Evolutionary conservation across 192 early-diverging fungal species (phyloP).

Genomic region (Coemansia sp.): DNA sequence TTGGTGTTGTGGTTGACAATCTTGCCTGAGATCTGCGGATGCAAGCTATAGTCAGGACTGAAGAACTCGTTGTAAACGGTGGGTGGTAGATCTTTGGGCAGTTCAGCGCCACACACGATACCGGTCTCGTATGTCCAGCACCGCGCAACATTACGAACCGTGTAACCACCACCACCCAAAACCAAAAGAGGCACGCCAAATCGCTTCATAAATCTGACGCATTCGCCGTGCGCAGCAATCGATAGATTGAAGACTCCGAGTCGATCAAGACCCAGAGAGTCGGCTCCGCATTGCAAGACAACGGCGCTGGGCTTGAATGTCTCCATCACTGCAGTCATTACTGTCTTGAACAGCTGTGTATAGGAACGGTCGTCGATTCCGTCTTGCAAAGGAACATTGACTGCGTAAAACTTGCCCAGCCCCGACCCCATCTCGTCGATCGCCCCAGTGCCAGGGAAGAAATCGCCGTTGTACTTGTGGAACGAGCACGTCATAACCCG

Average conservation of each 20-base stretch:
- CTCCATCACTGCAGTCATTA: constrained; percentile 94
- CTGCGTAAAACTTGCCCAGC: constrained; percentile 86
- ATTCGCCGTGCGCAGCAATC: constrained; percentile 86
- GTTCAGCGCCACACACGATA: constrained; percentile 73
- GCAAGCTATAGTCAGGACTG: constrained; percentile 85
- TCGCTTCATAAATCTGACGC: constrained; percentile 86
- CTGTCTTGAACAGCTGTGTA: constrained; percentile 57
- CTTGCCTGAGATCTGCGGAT: constrained; percentile 76
- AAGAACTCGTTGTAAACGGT: constrained; percentile 82
- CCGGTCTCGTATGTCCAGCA: constrained; percentile 97
- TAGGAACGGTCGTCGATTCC: constrained; percentile 95
- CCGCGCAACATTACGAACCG: constrained; percentile 93
- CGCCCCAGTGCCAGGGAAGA: constrained; percentile 95
- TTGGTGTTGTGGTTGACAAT: constrained; percentile 89
- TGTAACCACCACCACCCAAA: constrained; percentile 97
- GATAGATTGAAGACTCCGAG: constrained; percentile 95
- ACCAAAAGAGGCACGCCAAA: constrained; percentile 91
- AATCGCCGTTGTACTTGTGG: constrained; percentile 91
- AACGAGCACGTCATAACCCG: constrained; percentile 96
- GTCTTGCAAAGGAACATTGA: constrained; percentile 94
- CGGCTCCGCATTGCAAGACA: constrained; percentile 96
- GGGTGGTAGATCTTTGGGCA: constrained; percentile 74
- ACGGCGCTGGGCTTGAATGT: constrained; percentile 88
- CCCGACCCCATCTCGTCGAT: constrained; percentile 85
- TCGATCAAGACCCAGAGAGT: constrained; percentile 92